phyloP scores from a whole-genome alignment of 164 flowering plant genomes.

The Piper longum region DNA sequence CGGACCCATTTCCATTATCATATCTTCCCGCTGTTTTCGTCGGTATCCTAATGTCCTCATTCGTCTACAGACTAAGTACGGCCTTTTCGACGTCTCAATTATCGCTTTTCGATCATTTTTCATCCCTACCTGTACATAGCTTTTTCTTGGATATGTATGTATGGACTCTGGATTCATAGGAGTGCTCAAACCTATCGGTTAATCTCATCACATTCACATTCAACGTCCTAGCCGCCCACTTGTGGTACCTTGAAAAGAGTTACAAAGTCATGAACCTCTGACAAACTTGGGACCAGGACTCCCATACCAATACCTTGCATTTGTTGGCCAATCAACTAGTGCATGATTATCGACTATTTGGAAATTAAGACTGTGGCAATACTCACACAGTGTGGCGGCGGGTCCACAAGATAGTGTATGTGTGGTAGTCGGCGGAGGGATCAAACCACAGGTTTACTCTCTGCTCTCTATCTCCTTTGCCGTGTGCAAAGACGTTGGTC shows the following conservation, averaged over 20 bases:
- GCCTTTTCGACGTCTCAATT: no score
- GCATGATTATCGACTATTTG: no score
- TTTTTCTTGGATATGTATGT: no score
- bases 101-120: no score
- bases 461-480: constrained; percentile 49
- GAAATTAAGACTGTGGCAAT: not conserved
- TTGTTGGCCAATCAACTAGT: not conserved
- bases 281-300: not conserved
- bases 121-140: no score
- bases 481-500: constrained; percentile 44
- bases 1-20: no score
- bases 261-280: not conserved
- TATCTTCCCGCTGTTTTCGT: no score
- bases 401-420: constrained; percentile 40
- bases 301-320: not conserved
- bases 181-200: not conserved
- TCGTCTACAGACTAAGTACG: no score
- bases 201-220: not conserved
- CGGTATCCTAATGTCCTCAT: no score
- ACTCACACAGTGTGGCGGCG: constrained; percentile 38
- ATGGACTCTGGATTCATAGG: no score
- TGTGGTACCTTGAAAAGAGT: not conserved
- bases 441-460: constrained; percentile 60
- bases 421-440: constrained; percentile 39
- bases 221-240: not conserved